Base-by-base conservation (phyloP, 139 green algal genomes). In the Chlamydomonas sp. region DNA sequence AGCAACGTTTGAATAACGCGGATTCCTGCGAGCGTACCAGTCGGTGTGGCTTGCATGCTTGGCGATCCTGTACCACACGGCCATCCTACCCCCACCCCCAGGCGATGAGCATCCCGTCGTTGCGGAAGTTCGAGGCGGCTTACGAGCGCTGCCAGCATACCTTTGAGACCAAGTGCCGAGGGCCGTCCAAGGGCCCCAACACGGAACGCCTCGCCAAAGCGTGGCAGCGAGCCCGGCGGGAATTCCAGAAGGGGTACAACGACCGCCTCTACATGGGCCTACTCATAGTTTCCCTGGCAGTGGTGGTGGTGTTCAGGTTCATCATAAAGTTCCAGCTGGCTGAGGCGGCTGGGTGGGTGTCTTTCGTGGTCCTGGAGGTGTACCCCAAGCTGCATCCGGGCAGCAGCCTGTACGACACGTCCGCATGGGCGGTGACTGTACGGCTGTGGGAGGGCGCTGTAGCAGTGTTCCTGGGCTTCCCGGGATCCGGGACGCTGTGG, bases 201-300 rank as follows among this genome's bases (percentile, higher is more conserved):
- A 62, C 73, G 58, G 82, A 85, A 83, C 67, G 91, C n/a, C 83
- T 94, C 75, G 62, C 73, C 17, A 85, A 92, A 67, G 92, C 93
- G 7, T 94, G 91, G 92, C 75, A 80, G 88, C 66, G 95, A 92
- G 91, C 84, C 1, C 15, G 80, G 0, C 72, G 85, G 18, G 78
- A 31, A 0, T 98, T 98, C 81, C 89, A 80, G n/a, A 90, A 91
- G 18, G 95, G 96, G 79, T 98, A 98, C 94, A 98, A 98, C 90
- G 93, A 96, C 89, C 90, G 94, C 62, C 87, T 98, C 58, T 95
- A 94, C 88, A 95, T 91, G 20, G 96, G 94, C 10, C 91, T 98
- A 78, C 73, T 96, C 8, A 61, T 94, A 73, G 16, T 92, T 12
- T 75, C 91, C 8, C 83, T 98, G 61, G 91, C 79, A 18, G 89